Percentiles rank a stretch among this genome's conserved stretches.
Evolutionary conservation across 768 basidiomycete species (phyloP).

Genomic region (Solioccasus polychromus): DNA sequence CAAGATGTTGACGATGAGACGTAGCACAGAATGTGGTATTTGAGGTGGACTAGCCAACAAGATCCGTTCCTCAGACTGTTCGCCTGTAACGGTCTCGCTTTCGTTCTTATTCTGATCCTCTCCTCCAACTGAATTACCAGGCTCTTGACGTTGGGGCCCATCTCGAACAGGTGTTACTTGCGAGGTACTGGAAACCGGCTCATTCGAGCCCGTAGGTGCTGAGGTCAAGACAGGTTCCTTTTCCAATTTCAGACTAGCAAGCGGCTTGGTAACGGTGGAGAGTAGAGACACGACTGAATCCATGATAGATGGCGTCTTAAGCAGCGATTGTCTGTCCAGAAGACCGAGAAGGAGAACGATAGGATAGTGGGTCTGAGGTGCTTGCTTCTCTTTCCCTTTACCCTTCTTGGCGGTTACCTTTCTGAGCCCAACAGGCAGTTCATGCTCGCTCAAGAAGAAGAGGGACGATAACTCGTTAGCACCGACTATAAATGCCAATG

Average conservation of each 20-base stretch:
- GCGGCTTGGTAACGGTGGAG: conserved; percentile 83
- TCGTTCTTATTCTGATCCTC: conserved; percentile 25
- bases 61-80: conserved; percentile 38
- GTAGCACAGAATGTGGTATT: conserved; percentile 80
- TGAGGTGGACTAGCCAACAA: conserved; percentile 74
- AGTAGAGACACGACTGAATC: conserved; percentile 89
- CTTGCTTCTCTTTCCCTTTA: conserved; percentile 91
- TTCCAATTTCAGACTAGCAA: conserved; percentile 59
- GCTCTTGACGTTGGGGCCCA: conserved; percentile 11
- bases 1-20: conserved; percentile 92
- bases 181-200: conserved; percentile 4
- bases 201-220: conserved; percentile 18
- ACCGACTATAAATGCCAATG: conserved; percentile 81
- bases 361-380: conserved; percentile 81
- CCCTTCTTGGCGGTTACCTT: conserved; percentile 76
- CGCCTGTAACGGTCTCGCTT: conserved; percentile 12
- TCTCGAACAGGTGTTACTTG: conserved; percentile 11
- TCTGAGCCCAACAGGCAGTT: conserved; percentile 76
- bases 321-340: conserved; percentile 80
- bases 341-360: conserved; percentile 86
- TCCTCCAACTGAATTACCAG: conserved; percentile 10
- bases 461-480: conserved; percentile 80
- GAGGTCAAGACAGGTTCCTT: conserved; percentile 31
- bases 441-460: conserved; percentile 96
- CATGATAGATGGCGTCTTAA: conserved; percentile 87